Evolutionary conservation across 139 green algal genomes (phyloP), one percentile per base, ranked within the genome.

Genomic region (Trebouxia sp.): DNA sequence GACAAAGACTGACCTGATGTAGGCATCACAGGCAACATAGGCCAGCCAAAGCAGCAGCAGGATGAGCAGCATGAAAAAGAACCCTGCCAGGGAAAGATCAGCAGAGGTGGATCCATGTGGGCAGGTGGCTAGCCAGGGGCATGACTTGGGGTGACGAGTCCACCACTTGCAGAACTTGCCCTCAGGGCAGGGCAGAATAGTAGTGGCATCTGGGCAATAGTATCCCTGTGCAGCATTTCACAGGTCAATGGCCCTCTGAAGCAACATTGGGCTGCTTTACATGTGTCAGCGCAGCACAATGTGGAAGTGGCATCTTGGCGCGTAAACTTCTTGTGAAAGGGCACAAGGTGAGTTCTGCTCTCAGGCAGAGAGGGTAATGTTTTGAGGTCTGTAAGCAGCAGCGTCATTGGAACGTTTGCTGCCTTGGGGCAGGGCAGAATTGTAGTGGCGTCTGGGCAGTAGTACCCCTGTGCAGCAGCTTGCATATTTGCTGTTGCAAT

Each of bases 161-260:
- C 82, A 87, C 17, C 28, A 28, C 26, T 87, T 87, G 78, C 87
- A 91, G 76, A 86, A 91, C 62, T 74, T 67, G 24, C 87, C 85
- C 9, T 56, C 43, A 1, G 85, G 85, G 72, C 87, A 91, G 47
- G 42, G 30, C 30, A 83, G 42, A 7, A 67, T 76, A 15, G 32
- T 26, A 5, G 50, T 62, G 0, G 85, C 65, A 4, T 83, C 51
- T 26, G 85, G 87, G 77, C 87, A 91, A 62, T 87, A 91, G 53
- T 47, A 83, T 26, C 87, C 87, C 30, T 48, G 32, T 38, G 1
- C 5, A 39, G 28, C 51, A 48, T 45, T 17, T 3, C 32, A 7
- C 3, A 56, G 2, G 24, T 58, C 15, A 58, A n/a, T n/a, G n/a
- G n/a, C n/a, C n/a, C n/a, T n/a, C n/a, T n/a, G n/a, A n/a, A n/a